Base-by-base conservation (phyloP, 495 filamentous ascomycete genomes). In the Penicillium soppii region DNA sequence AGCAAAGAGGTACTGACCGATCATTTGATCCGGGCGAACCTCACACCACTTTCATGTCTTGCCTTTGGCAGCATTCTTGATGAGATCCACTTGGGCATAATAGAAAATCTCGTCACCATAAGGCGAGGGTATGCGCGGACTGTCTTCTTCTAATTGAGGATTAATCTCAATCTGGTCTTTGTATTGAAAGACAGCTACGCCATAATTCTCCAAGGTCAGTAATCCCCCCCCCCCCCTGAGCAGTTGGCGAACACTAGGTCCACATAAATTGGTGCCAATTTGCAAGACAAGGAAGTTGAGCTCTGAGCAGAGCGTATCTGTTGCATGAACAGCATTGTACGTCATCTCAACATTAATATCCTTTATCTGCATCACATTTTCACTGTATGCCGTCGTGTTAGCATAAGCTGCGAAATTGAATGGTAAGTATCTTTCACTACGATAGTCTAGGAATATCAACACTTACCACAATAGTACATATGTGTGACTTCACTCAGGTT, bases 101-200 rank as follows among this genome's bases (percentile, higher is more conserved):
- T 78, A 78, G 59, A 78, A 75, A 27, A 77, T 66, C 38, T 78
- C 68, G 22, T 61, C 54, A 16, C 57, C 63, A 36, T 61, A 75
- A 2, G 72, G 71, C 6, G 70, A 61, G 1, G 73, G 70, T 35
- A 80, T 66, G 7, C 74, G 68, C 10, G 71, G 66, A 22, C 47
- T 43, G 30, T 60, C 56, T 47, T 80, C 75, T 19, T 63, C 63
- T 21, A 69, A 53, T 1, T 71, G 73, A 19, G 35, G 35, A 1
- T 1, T 37, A 4, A 37, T 32, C 20, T 52, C 43, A 43, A 59
- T 52, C 15, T 59, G 25, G 27, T 59, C 57, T 19, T 36, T 27
- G 32, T 66, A 56, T 29, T 36, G 32, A 33, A 60, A 56, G 47
- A 68, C 70, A 17, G 71, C 68, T 40, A 73, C 66, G 23, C 73